Evolutionary conservation across 78 protist species (phyloP).

Genomic region (Dictyostelium brefeldianum): DNA sequence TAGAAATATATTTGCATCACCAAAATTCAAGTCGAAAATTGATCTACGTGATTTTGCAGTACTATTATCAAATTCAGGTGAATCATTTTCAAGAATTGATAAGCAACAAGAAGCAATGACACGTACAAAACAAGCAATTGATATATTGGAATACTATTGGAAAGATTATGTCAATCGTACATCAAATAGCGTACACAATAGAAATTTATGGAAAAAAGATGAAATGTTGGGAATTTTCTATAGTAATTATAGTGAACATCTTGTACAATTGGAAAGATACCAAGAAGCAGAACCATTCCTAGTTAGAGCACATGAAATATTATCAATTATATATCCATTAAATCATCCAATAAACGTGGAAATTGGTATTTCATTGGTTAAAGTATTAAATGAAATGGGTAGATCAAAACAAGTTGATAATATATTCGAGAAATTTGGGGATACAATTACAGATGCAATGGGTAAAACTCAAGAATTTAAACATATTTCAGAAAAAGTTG

Average conservation of each 20-base stretch:
- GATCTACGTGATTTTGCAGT: slow-evolving; percentile 61
- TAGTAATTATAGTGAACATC: slow-evolving; percentile 42
- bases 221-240: slow-evolving; percentile 59
- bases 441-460: slow-evolving; percentile 21
- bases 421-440: slow-evolving; percentile 23
- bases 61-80: slow-evolving; percentile 32
- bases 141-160: slow-evolving; percentile 61
- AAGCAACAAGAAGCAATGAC: slow-evolving; percentile 21
- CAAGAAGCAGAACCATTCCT: slow-evolving; percentile 57
- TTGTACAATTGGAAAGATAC: background rate
- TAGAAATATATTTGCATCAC: slow-evolving; percentile 34
- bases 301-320: slow-evolving; percentile 4
- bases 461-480: slow-evolving; percentile 41
- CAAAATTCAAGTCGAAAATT: background rate
- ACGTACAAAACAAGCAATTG: slow-evolving; percentile 25
- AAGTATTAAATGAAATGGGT: slow-evolving; percentile 56
- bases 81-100: slow-evolving; percentile 29
- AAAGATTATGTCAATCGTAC: background rate
- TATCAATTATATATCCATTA: slow-evolving; percentile 24
- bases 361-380: slow-evolving; percentile 28
- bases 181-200: background rate
- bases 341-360: slow-evolving; percentile 63
- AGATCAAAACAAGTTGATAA: slow-evolving; percentile 1
- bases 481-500: slow-evolving; percentile 9
- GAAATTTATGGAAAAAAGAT: slow-evolving; percentile 47